These are phyloP conservation scores for Stagonosporopsis chrysanthemi DNA, from an alignment of 2,329 filamentous ascomycete genomes.

Conservation along the genomic window DNA sequence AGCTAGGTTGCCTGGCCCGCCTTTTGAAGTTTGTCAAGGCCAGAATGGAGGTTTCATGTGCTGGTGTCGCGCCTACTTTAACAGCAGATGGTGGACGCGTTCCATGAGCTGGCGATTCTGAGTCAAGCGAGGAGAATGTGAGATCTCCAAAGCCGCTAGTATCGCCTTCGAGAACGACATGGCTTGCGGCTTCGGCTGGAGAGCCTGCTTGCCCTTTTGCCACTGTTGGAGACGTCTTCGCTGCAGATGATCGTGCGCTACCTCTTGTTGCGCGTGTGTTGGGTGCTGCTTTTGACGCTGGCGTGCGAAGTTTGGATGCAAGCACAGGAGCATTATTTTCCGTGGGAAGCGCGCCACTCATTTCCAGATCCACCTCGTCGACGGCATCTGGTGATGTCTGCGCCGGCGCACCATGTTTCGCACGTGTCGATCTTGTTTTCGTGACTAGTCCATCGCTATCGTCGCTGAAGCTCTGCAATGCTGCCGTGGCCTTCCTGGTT, in stretches of 20 bases:
- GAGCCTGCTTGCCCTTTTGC: slow-evolving; percentile 11
- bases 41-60: slow-evolving; percentile 56
- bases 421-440: slow-evolving; percentile 32
- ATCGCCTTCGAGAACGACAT: slow-evolving; percentile 28
- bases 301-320: slow-evolving; percentile 29
- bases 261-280: slow-evolving; percentile 26
- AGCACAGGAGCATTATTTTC: slow-evolving; percentile 10
- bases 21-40: slow-evolving; percentile 61
- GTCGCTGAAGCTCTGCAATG: slow-evolving; percentile 40
- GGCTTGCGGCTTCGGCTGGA: slow-evolving; percentile 7
- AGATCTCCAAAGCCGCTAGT: slow-evolving; percentile 44
- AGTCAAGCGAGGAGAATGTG: slow-evolving; percentile 45
- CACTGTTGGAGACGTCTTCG: slow-evolving; percentile 21
- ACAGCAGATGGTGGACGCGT: slow-evolving; percentile 54
- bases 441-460: slow-evolving; percentile 49
- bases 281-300: slow-evolving; percentile 29
- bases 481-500: slow-evolving; percentile 23
- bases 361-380: slow-evolving; percentile 38
- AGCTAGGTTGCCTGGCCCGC: slow-evolving; percentile 57
- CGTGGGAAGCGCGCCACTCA: slow-evolving; percentile 48
- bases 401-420: slow-evolving; percentile 30
- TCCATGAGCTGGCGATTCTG: slow-evolving; percentile 45
- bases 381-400: slow-evolving; percentile 28
- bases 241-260: slow-evolving; percentile 28
- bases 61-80: slow-evolving; percentile 54